Evolutionary conservation across 805 yeast genomes (phyloP), one percentile per base, ranked within the genome.

Genomic region (Pichia deserticola): DNA sequence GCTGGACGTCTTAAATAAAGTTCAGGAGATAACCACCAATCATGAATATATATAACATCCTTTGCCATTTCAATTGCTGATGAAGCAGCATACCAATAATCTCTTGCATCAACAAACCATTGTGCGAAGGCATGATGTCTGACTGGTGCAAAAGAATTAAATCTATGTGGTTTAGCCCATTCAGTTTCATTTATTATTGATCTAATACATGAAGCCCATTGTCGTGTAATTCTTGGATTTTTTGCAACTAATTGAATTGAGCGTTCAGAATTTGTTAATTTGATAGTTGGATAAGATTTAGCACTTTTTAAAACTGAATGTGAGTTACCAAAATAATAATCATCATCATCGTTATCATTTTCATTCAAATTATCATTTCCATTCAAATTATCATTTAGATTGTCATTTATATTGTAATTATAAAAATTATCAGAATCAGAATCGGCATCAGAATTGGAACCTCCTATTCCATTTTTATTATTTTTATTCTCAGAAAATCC

Each of bases 1-100:
- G 96, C 92, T 0, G 99, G 99, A 45, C 99, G 74, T 54, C 99
- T 78, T 69, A 93, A 71, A 60, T 93, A 95, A 4, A 93, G 64
- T 65, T 93, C 99, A 0, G 99, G 99, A 5, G 92, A 79, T 29
- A 93, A 72, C 99, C 99, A 93, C 99, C 99, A 93, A 61, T 92
- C 99, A 61, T 93, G 97, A 45, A 93, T 89, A 63, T 83, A 93
- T 35, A 93, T 84, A 1, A 86, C 92, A 71, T 93, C 98, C 56
- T 82, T 82, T 0, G 99, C 98, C 86, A 87, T 84, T 57, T 86
- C 89, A 48, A 93, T 71, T 0, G 98, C 99, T 10, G 89, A 82
- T 33, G 96, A 86, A 3, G 89, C 82, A 1, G 97, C 95, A 97
- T 98, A 93, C 71, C 89, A 85, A 65, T 93, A 87, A 66, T 93